Evolutionary conservation across 1,284 basidiomycete species (phyloP), one percentile per base, ranked within the genome.

Genomic region (Porodaedalea pini): DNA sequence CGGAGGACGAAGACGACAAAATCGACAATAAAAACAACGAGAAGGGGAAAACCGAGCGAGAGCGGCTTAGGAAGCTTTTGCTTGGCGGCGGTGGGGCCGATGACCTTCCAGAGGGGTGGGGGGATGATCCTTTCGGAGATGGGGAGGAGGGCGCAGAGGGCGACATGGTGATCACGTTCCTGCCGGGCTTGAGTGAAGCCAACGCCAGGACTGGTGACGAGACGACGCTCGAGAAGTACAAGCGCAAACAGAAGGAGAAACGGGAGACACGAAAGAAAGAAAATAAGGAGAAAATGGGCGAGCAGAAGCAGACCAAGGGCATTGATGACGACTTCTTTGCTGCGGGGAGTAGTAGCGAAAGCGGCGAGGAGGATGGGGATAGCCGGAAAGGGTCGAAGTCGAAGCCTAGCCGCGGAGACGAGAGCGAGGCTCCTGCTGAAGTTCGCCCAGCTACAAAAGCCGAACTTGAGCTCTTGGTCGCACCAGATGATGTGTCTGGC

Each of bases 81-180:
- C 79, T 94, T n/a, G 77, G 78, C 1, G 83, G 81, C 13, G 80
- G 78, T 17, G 78, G n/a, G 15, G 31, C 31, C 2, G 81, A 85
- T 37, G 78, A 80, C 8, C 67, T 90, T 51, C 87, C 88, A 0
- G 89, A 92, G 65, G 90, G 92, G n/a, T 94, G 92, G 92, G 85
- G 83, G 23, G 72, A 73, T 56, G 54, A 62, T 43, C 70, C 70
- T 0, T 71, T 69, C 27, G 62, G 60, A 4, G 74, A 70, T 23
- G 69, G 72, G 27, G 78, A 75, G 19, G 37, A 37, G n/a, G 51
- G 31, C 15, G 71, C 71, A 47, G 83, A 86, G 63, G 76, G 86
- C 10, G 91, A 93, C 60, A 90, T 98, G 86, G 88, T 97, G 73
- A 90, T 98, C 66, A 97, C 94, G 1, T 98, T 98, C 71, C 86